phyloP scores from a whole-genome alignment of 768 basidiomycete species.

The Mycena rebaudengoi region DNA sequence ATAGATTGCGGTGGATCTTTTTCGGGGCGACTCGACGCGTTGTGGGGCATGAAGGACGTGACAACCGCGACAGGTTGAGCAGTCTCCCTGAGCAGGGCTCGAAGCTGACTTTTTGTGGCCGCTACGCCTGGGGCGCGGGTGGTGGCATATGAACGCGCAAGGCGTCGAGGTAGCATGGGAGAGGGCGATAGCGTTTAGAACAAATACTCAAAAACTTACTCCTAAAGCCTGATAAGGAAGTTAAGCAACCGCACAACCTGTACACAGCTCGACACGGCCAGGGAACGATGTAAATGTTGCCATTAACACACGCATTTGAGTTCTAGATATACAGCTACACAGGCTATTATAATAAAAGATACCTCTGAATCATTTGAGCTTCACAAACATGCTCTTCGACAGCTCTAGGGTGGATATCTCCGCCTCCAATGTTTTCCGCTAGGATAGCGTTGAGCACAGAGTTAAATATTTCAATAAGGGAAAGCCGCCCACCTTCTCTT shows the following conservation, averaged over 20 bases:
- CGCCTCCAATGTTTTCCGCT: conserved; percentile 82
- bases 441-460: conserved; percentile 19
- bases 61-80: conserved; percentile 90
- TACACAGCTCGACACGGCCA: too few relatives aligned
- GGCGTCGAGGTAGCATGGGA: too few relatives aligned
- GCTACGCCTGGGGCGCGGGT: conserved; percentile 4
- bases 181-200: too few relatives aligned
- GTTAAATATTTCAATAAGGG: neutral
- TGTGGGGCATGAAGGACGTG: conserved; percentile 69
- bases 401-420: conserved; percentile 78
- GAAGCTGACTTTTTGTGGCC: conserved; percentile 46
- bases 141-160: conserved; percentile 19
- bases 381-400: conserved; percentile 80
- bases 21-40: conserved; percentile 2
- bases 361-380: conserved; percentile 54
- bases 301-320: too few relatives aligned
- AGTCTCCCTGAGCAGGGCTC: conserved; percentile 72
- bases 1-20: neutral
- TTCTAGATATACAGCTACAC: neutral
- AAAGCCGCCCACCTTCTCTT: conserved; percentile 75
- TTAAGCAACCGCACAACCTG: too few relatives aligned
- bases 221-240: too few relatives aligned
- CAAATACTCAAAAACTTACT: too few relatives aligned
- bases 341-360: neutral
- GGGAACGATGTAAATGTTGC: too few relatives aligned